Conservation (phyloP, 352 stramenopile species). For the Elongisporangium prolatum region DNA sequence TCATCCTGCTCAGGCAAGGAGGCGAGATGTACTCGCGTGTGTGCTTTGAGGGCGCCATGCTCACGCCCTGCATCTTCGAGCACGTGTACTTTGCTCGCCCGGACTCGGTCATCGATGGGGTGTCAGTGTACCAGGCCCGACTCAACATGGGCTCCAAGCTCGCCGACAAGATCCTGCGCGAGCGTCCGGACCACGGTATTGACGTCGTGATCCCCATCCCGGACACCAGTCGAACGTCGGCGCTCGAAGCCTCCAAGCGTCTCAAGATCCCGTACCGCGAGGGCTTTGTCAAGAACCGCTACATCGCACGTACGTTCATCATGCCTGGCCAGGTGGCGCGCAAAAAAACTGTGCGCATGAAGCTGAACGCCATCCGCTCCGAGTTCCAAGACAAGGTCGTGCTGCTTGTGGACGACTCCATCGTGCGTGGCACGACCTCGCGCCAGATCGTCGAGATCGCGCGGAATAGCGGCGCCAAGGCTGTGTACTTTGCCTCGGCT, state of each 20-base stretch:
- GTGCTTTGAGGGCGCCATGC: conserved; percentile 61
- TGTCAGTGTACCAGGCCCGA: conserved; percentile 97
- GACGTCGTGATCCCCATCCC: conserved; percentile 99
- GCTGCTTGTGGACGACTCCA: conserved; percentile 98
- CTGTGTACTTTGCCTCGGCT: conserved; percentile 95
- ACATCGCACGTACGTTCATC: conserved; percentile 99
- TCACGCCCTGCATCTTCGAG: conserved; percentile 99
- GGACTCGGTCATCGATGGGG: conserved; percentile 98
- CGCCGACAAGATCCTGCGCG: conserved; percentile 91
- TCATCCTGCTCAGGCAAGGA: conserved; percentile 92
- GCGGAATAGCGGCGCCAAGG: conserved; percentile 95
- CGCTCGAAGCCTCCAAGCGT: conserved; percentile 87
- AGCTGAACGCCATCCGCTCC: conserved; percentile 96
- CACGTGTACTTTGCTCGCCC: conserved; percentile 99
- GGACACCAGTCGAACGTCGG: conserved; percentile 96
- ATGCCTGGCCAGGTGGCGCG: conserved; percentile 96
- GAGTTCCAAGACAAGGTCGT: conserved; percentile 95
- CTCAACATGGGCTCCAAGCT: conserved; percentile 99
- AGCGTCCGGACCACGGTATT: conserved; percentile 91
- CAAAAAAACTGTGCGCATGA: conserved; percentile 98
- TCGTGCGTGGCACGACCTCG: conserved; percentile 98
- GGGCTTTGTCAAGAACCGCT: conserved; percentile 99
- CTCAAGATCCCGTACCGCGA: conserved; percentile 94
- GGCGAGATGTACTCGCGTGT: conserved; percentile 83
- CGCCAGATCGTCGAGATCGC: conserved; percentile 99